phyloP scores from a whole-genome alignment of 2,329 filamentous ascomycete species.

The Aureobasidium uvarum region DNA sequence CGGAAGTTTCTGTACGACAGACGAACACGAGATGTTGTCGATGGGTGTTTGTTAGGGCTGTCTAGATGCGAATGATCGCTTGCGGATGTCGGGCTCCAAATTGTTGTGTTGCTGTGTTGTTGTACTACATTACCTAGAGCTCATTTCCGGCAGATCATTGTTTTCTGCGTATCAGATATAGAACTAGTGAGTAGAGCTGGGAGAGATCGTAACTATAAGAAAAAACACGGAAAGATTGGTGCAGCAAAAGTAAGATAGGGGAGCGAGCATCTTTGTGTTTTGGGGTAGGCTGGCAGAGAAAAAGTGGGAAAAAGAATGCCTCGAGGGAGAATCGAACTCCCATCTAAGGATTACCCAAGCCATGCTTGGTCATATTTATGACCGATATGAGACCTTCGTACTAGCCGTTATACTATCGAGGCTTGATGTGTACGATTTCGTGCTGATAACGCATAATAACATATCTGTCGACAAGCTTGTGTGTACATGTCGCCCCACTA shows the following conservation, averaged over 20 bases:
- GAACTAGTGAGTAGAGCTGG: too few species aligned
- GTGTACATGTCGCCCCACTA: too few species aligned
- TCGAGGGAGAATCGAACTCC: conserved; percentile 27
- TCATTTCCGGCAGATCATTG: not conserved
- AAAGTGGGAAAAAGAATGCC: not conserved
- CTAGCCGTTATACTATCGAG: conserved; percentile 27
- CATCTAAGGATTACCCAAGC: conserved; percentile 24
- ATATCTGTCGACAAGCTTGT: too few species aligned
- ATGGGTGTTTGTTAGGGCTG: not conserved
- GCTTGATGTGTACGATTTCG: conserved; percentile 14
- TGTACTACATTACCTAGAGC: not conserved
- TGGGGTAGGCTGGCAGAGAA: too few species aligned
- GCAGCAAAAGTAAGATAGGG: too few species aligned
- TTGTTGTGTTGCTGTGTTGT: too few species aligned
- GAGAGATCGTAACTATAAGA: too few species aligned
- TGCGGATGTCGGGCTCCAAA: not conserved
- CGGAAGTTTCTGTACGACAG: not conserved
- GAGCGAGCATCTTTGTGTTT: too few species aligned
- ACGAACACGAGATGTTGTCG: conserved; percentile 13
- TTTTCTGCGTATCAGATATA: too few species aligned
- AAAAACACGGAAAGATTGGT: too few species aligned
- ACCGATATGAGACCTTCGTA: conserved; percentile 26
- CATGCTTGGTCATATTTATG: conserved; percentile 23
- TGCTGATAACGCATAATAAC: too few species aligned
- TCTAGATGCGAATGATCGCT: not conserved